Evolutionary conservation across 768 basidiomycete species (phyloP), one percentile per base, ranked within the genome.

Genomic region (Tylopilus plumbeoviolaceoides): DNA sequence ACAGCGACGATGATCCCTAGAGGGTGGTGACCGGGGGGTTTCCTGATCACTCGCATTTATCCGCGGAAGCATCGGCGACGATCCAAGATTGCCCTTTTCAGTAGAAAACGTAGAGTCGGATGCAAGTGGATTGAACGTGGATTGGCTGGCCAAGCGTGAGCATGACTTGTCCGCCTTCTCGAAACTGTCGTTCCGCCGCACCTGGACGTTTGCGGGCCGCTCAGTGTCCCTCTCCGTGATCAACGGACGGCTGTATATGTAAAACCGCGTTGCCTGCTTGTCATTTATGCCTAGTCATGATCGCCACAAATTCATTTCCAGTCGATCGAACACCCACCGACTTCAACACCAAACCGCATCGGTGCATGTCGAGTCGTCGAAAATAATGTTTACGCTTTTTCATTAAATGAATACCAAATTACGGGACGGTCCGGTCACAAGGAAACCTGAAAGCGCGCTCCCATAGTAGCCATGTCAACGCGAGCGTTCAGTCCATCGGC

Each of bases 1-100:
- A 91, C 57, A 84, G 82, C 59, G 85, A 87, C 51, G 66, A 42
- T 35, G 62, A 70, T 49, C 60, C 62, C 12, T 58, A 58, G 52
- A 48, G n/a, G 31, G 31, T 36, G 38, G 63, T 69, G 62, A 28
- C 55, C 28, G 68, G 60, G 67, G 67, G 64, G 48, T 38, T 30
- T 17, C 10, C 40, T 15, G 48, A 41, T 53, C 35, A 44, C 18
- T 59, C 51, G 57, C 56, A 38, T 48, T 44, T 59, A 51, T 50
- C 62, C 60, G 56, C 60, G 60, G 62, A 61, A 66, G 59, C 61
- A 59, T 55, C 55, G 44, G 64, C 28, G 64, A 63, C 62, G 67
- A 70, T 68, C 67, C 60, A 50, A 62, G 62, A 62, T 65, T 63
- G 51, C 65, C 63, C 63, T 61, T 65, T 62, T 45, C 48, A 48